phyloP scores from a whole-genome alignment of 2,329 filamentous ascomycete genomes.

The Claviceps pazoutovae region DNA sequence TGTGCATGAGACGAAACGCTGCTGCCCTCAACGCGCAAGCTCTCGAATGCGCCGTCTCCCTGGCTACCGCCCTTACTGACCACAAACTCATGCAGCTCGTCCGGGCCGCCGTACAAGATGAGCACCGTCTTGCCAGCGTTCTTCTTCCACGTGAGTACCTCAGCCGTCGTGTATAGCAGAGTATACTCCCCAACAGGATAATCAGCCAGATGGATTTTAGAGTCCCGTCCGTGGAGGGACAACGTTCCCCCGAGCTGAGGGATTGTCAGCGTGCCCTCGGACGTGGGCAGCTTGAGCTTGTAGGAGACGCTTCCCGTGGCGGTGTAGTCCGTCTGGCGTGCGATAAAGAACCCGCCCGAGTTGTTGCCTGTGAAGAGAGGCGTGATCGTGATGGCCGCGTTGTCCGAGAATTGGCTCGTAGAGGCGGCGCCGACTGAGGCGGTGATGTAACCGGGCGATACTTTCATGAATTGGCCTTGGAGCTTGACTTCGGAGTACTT shows the following conservation, averaged over 20 bases:
- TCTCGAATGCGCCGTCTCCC: neutral
- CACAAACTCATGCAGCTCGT: slow-evolving; percentile 50
- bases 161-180: slow-evolving; percentile 54
- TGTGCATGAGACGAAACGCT: slow-evolving; percentile 13
- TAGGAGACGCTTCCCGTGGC: slow-evolving; percentile 44
- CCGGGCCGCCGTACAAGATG: slow-evolving; percentile 48
- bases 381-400: slow-evolving; percentile 42
- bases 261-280: slow-evolving; percentile 39
- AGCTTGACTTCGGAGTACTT: slow-evolving; percentile 74
- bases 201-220: slow-evolving; percentile 53
- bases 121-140: slow-evolving; percentile 45
- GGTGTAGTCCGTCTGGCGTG: slow-evolving; percentile 54
- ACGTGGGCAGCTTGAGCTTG: slow-evolving; percentile 46
- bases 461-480: slow-evolving; percentile 59
- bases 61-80: slow-evolving; percentile 21
- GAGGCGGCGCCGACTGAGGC: slow-evolving; percentile 38
- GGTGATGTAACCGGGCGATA: slow-evolving; percentile 54
- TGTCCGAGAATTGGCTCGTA: slow-evolving; percentile 37
- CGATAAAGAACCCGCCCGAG: slow-evolving; percentile 48
- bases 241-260: slow-evolving; percentile 45
- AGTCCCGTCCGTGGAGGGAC: slow-evolving; percentile 48
- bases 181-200: slow-evolving; percentile 46
- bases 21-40: slow-evolving; percentile 14
- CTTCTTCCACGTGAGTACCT: slow-evolving; percentile 57
- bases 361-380: slow-evolving; percentile 43